phyloP scores from a whole-genome alignment of 1,284 basidiomycete species.

The Leccinum angustisporum region DNA sequence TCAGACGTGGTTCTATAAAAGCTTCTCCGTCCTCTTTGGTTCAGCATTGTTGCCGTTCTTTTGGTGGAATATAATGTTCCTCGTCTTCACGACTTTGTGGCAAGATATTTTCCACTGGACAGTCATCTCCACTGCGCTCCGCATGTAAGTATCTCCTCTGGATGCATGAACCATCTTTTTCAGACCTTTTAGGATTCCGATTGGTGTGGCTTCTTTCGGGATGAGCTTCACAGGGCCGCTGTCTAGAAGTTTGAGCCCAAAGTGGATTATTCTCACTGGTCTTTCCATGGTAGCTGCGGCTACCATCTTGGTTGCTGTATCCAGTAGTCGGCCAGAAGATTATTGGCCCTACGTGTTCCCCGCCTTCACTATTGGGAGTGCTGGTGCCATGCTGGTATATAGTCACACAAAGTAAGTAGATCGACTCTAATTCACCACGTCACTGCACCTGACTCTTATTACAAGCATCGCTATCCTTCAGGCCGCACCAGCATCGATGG shows the following conservation, averaged over 20 bases:
- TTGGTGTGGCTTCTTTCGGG: constrained; percentile 40
- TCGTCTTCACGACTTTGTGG: constrained; percentile 37
- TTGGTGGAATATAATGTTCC: constrained; percentile 37
- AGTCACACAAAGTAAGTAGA: constrained; percentile 39
- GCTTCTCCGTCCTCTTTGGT: constrained; percentile 41
- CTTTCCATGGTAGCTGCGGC: constrained; percentile 39
- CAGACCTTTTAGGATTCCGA: constrained; percentile 38
- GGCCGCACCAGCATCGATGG: constrained; percentile 44
- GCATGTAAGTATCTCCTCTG: constrained; percentile 27
- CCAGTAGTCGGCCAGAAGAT: constrained; percentile 36
- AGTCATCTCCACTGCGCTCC: constrained; percentile 32
- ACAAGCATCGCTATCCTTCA: constrained; percentile 52
- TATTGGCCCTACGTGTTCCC: constrained; percentile 52
- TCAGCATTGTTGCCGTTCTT: constrained; percentile 39
- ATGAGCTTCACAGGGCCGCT: constrained; percentile 42
- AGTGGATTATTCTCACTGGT: constrained; percentile 46
- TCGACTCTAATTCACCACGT: not conserved
- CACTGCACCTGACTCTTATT: not conserved
- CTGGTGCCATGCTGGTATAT: constrained; percentile 37
- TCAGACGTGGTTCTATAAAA: constrained; percentile 39
- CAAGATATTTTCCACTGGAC: constrained; percentile 39
- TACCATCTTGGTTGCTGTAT: constrained; percentile 44
- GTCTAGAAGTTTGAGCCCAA: constrained; percentile 38
- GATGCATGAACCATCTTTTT: constrained; percentile 4
- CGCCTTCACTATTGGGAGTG: constrained; percentile 47